Percentiles rank a stretch among this genome's conserved stretches.
These are phyloP conservation scores for Eucalyptus pauciflora DNA, from an alignment of 345 rosid species.

Conservation along the genomic window DNA sequence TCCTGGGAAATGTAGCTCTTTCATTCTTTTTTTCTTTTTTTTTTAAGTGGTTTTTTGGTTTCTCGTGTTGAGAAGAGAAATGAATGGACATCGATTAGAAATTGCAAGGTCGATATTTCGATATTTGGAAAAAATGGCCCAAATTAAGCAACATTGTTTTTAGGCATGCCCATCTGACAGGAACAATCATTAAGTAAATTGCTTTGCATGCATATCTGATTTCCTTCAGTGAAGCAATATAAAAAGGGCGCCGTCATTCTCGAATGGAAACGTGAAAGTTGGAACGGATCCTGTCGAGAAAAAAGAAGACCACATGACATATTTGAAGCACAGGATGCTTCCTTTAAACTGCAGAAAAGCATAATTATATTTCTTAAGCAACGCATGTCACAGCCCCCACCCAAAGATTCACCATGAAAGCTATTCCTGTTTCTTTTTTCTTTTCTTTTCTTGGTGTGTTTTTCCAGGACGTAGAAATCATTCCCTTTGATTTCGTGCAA, in stretches of 20 bases:
- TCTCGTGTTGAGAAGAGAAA: not conserved
- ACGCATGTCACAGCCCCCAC: not conserved
- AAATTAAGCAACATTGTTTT: not conserved
- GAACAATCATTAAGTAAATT: not conserved
- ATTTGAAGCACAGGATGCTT: conserved; percentile 3
- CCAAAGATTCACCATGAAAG: not conserved
- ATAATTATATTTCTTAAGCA: not conserved
- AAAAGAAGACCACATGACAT: not conserved
- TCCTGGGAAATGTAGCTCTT: not conserved
- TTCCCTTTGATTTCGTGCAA: not conserved
- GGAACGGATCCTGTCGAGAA: not conserved
- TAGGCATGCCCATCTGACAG: not conserved
- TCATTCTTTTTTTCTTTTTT: not conserved
- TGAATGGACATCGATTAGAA: not conserved
- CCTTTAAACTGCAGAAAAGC: conserved; percentile 9
- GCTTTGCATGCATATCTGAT: not conserved
- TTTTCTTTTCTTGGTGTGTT: not conserved
- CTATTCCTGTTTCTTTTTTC: not conserved
- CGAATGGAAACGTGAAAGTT: not conserved
- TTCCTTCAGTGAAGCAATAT: not conserved
- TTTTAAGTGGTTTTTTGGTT: not conserved
- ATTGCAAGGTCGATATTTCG: not conserved
- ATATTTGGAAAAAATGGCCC: not conserved
- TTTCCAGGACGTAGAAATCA: not conserved
- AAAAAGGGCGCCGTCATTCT: not conserved